Evolutionary conservation across 345 rosid species (phyloP).

Genomic region (Linum tenue): DNA sequence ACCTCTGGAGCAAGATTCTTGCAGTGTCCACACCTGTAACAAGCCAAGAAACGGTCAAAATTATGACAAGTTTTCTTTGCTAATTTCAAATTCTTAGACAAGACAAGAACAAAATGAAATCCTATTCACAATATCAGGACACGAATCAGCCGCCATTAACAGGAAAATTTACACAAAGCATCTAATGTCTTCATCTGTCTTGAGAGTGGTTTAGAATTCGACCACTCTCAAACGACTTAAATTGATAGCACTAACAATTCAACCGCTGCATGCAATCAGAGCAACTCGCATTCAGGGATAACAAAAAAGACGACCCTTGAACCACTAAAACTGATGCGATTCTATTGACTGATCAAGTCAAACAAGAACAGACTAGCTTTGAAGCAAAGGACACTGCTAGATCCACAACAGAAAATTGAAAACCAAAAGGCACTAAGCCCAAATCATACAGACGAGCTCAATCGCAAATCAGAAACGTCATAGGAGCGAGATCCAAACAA

Average conservation of each 20-base stretch:
- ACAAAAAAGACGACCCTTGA: neutral
- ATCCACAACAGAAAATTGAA: no score
- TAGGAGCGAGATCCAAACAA: neutral
- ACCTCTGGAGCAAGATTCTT: constrained; percentile 95
- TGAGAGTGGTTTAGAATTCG: neutral
- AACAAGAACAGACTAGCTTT: neutral
- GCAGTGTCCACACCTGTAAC: constrained; percentile 92
- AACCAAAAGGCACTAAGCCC: no score
- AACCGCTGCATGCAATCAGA: neutral
- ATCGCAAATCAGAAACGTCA: no score
- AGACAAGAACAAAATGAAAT: neutral
- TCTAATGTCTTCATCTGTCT: neutral
- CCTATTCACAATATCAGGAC: neutral
- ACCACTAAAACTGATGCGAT: neutral
- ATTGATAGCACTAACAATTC: neutral
- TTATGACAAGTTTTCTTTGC: neutral
- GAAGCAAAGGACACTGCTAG: no score
- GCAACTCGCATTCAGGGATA: neutral
- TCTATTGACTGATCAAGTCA: neutral
- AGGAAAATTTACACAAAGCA: neutral
- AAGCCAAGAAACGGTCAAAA: neutral
- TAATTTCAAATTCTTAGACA: neutral
- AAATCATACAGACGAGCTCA: neutral
- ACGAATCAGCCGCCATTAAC: no score
- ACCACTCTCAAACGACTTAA: no score